Conservation (phyloP, 176 grass and related monocot genomes). For the Phyllostachys edulis region DNA sequence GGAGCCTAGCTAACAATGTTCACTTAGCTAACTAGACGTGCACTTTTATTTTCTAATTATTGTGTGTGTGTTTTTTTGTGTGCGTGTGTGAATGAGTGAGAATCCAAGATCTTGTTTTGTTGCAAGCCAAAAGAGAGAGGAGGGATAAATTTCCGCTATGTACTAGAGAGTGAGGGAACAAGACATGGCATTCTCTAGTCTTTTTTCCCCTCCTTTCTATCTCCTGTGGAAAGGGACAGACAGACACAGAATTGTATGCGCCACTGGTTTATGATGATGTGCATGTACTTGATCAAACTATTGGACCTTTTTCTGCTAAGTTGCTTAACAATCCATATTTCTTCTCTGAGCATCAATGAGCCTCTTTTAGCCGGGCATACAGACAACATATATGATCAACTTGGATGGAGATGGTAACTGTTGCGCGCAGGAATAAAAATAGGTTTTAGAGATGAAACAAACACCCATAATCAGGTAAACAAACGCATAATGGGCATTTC, state of each 20-base stretch:
- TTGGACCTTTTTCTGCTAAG: neutral
- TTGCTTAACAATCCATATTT: neutral
- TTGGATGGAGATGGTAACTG: neutral
- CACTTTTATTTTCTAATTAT: neutral
- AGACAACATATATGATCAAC: neutral
- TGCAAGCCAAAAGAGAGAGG: constrained; percentile 31
- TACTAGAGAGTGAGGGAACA: constrained; percentile 16
- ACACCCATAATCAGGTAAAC: neutral
- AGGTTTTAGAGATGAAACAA: neutral
- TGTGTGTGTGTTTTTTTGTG: too few relatives aligned
- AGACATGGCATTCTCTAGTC: constrained; percentile 42
- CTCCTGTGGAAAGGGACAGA: constrained; percentile 41
- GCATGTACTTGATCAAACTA: neutral
- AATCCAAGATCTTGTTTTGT: constrained; percentile 37
- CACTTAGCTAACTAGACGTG: constrained; percentile 20
- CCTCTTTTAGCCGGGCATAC: neutral
- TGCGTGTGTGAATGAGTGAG: neutral
- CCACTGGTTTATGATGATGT: constrained; percentile 13
- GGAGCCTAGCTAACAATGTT: constrained; percentile 35
- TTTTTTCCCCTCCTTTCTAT: constrained; percentile 33
- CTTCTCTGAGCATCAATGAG: neutral
- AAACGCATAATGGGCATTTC: neutral
- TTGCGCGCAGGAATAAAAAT: neutral
- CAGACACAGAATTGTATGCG: neutral
- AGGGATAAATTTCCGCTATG: constrained; percentile 32